phyloP scores from a whole-genome alignment of 768 basidiomycete species.

The Leccinum rimulosum region DNA sequence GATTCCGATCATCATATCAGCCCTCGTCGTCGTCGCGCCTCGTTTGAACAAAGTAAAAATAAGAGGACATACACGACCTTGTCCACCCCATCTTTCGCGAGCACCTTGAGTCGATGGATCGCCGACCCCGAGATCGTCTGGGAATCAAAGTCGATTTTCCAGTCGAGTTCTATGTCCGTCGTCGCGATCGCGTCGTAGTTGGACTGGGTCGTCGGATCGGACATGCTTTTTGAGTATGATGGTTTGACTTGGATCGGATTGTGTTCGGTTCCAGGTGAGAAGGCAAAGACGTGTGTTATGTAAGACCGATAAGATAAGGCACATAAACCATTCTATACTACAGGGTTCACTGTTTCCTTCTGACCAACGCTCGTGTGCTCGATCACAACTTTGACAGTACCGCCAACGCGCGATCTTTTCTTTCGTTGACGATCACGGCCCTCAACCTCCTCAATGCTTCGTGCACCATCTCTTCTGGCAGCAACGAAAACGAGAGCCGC shows the following conservation, averaged over 20 bases:
- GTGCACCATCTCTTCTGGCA: constrained; percentile 60
- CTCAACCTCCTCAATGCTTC: constrained; percentile 61
- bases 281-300: too few species aligned
- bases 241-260: too few species aligned
- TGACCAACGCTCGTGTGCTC: too few species aligned
- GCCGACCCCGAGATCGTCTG: constrained; percentile 64
- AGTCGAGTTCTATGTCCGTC: constrained; percentile 69
- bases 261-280: too few species aligned
- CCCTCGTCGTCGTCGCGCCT: too few species aligned
- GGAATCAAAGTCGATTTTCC: constrained; percentile 71
- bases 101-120: constrained; percentile 57
- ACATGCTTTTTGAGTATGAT: not conserved
- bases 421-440: constrained; percentile 28
- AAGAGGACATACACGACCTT: constrained; percentile 55
- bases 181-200: constrained; percentile 73
- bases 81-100: constrained; percentile 44
- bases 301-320: too few species aligned
- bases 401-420: not conserved
- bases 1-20: not conserved
- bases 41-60: not conserved
- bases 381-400: too few species aligned
- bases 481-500: constrained; percentile 65
- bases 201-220: constrained; percentile 73
- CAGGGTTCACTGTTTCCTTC: too few species aligned
- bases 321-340: too few species aligned